Evolutionary conservation across 2,329 filamentous ascomycete species (phyloP).

Genomic region (Rutstroemia sp.): DNA sequence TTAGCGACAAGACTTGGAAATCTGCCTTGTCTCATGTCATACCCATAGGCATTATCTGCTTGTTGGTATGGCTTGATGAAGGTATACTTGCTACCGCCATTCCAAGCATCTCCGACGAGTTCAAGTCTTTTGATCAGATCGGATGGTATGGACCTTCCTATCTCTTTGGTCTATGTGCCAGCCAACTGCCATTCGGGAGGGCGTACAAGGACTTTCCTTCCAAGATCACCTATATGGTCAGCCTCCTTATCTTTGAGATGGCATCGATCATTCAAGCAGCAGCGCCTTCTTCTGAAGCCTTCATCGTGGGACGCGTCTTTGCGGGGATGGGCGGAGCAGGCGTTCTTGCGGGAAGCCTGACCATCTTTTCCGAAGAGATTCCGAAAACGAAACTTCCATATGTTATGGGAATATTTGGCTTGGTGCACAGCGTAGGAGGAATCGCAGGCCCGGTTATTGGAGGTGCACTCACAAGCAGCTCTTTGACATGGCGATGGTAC

Average conservation of each 20-base stretch:
- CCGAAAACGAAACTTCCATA: background rate
- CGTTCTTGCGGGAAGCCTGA: conserved; percentile 39
- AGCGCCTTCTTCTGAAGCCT: conserved; percentile 34
- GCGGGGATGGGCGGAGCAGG: conserved; percentile 43
- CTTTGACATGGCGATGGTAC: conserved; percentile 38
- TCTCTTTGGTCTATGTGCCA: background rate
- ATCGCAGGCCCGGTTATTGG: background rate
- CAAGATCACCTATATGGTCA: conserved; percentile 24
- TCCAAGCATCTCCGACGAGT: conserved; percentile 31
- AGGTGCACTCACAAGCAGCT: conserved; percentile 35
- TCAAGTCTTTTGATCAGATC: conserved; percentile 29
- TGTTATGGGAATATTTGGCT: background rate
- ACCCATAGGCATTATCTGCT: background rate
- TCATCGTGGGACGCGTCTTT: conserved; percentile 40
- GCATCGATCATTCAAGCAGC: conserved; percentile 40
- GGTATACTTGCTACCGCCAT: conserved; percentile 22
- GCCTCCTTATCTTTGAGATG: conserved; percentile 40
- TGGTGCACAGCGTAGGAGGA: background rate
- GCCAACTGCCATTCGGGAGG: background rate
- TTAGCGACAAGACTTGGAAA: background rate
- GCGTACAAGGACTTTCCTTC: background rate
- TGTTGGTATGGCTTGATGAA: background rate
- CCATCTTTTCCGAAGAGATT: background rate
- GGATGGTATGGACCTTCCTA: conserved; percentile 31
- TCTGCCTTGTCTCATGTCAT: background rate